Evolutionary conservation across 495 filamentous ascomycete species (phyloP), one percentile per base, ranked within the genome.

Genomic region (Neurospora cerealis): DNA sequence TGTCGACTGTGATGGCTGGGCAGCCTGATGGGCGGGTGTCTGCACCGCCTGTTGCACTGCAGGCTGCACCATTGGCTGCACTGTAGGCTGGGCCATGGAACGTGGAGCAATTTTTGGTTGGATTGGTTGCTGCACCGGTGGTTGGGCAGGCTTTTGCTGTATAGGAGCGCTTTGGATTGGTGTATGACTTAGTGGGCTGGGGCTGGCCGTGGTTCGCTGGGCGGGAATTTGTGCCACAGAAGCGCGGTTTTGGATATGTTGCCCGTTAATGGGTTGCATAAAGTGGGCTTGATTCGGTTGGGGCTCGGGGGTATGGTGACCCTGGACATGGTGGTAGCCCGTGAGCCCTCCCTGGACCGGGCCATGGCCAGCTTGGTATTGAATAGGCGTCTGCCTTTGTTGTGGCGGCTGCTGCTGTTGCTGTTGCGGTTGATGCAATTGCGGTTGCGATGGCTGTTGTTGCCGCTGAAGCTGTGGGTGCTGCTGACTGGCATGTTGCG

Each of bases 101-200:
- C 37, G 37, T 46, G 71, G 15, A 48, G 75, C 11, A 37, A 46
- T 9, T n/a, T 34, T 40, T 72, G 73, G 40, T 36, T 73, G 70
- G 11, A 40, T 32, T 2, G 42, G 15, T 17, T 71, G 74, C 54
- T 73, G 72, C 11, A 24, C 74, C 39, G 82, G 83, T 17, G 76
- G 79, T 38, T 82, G 82, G 11, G 78, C 71, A 73, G 77, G 84
- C 40, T 82, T 85, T 21, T 83, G 80, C 42, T 74, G 73, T 19
- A 70, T 24, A 7, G 74, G 71, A 7, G 78, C 70, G 28, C 81
- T 32, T 34, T 66, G 80, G 75, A 80, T 83, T 39, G 54, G 54
- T 36, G 54, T 66, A 36, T 66, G 54, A 17, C 13, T 1, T 2
- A 82, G 54, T 13, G 15, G 71, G 73, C 48, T 72, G 73, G 73